A percentile compares a stretch with the other conserved stretches of the same genome.
These are phyloP conservation scores for Rhodotorula sp. DNA, from an alignment of 1,284 basidiomycete species.

Conservation along the genomic window DNA sequence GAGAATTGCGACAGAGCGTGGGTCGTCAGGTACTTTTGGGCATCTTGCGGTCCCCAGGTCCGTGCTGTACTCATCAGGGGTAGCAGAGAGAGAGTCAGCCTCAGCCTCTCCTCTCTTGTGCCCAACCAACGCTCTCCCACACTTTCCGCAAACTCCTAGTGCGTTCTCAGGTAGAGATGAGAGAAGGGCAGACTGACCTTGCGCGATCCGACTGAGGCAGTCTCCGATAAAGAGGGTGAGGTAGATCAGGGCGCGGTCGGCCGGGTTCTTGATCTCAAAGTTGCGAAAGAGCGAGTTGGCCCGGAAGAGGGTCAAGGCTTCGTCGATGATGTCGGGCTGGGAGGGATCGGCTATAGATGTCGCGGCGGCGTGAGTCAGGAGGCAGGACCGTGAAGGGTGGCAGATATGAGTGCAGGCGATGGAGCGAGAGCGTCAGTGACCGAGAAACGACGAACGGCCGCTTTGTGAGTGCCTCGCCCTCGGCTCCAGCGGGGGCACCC, in stretches of 20 bases:
- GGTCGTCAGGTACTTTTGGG: constrained; percentile 81
- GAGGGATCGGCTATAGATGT: constrained; percentile 66
- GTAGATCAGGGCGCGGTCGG: constrained; percentile 93
- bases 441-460: neutral
- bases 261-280: constrained; percentile 97
- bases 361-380: constrained; percentile 3
- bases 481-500: too few species aligned
- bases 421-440: constrained; percentile 7
- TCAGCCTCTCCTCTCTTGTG: too few species aligned
- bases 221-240: constrained; percentile 98
- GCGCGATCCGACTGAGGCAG: constrained; percentile 84
- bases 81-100: neutral
- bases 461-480: too few species aligned
- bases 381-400: neutral
- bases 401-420: neutral
- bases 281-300: constrained; percentile 99
- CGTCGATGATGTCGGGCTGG: constrained; percentile 87
- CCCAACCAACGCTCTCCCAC: too few species aligned
- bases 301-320: constrained; percentile 93
- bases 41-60: constrained; percentile 60
- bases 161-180: constrained; percentile 47
- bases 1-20: constrained; percentile 89
- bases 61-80: constrained; percentile 10
- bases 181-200: constrained; percentile 48
- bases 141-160: neutral